Evolutionary conservation across 345 rosid genomes (phyloP).

Genomic region (Pugionium cornutum): DNA sequence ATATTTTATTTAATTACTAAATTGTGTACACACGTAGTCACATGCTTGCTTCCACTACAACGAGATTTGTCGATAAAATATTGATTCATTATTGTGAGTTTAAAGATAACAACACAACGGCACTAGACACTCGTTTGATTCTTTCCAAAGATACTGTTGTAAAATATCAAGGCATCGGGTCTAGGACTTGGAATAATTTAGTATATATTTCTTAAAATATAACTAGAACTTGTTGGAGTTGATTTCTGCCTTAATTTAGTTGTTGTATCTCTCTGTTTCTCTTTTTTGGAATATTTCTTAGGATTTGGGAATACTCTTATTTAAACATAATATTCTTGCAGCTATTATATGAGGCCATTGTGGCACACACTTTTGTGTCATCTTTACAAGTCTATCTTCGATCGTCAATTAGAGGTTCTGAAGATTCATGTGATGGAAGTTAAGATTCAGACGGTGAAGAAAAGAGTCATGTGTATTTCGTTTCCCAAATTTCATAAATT

Average conservation of each 20-base stretch:
- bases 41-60: slow-evolving; percentile 26
- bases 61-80: background rate
- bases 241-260: no score
- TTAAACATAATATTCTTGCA: no score
- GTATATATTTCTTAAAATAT: background rate
- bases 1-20: background rate
- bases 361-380: no score
- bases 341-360: no score
- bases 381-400: no score
- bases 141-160: background rate
- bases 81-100: slow-evolving; percentile 4
- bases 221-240: background rate
- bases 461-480: no score
- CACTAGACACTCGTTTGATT: background rate
- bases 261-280: no score
- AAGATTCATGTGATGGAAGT: no score
- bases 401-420: no score
- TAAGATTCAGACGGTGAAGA: no score
- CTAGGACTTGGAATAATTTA: background rate
- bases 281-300: no score
- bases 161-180: background rate
- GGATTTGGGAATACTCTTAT: no score
- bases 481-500: background rate
- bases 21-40: slow-evolving; percentile 19
- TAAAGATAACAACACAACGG: slow-evolving; percentile 2